Evolutionary conservation across 1,284 basidiomycete genomes (phyloP), one percentile per base, ranked within the genome.

Genomic region (Cryptococcus maquisensis): DNA sequence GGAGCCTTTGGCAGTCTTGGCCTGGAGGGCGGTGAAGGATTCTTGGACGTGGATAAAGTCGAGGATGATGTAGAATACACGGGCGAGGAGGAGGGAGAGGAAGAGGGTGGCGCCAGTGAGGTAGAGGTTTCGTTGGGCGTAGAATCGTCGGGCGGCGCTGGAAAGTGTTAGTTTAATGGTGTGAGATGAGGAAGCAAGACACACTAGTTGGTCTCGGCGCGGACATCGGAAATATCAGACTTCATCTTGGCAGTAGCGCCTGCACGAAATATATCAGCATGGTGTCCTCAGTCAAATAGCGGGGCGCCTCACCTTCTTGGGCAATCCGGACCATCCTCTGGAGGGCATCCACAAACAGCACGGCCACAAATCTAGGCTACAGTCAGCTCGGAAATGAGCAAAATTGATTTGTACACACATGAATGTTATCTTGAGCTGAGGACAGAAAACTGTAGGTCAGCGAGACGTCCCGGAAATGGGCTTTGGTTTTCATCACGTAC

Each of bases 41-140:
- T 94, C 92, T 75, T 95, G 90, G 2, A 86, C 83, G 65, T 90
- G 84, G 66, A 96, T 88, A 58, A 96, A 86, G 73, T 96, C 90
- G 64, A 93, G 84, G 53, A 90, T 83, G 71, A 97, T 89, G 77
- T 87, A 87, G 79, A 95, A 95, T 4, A 88, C 91, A 65, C 93
- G 86, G 8, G 91, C 88, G 63, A 97, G 85, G 65, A 96, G 87
- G 52, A 94, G 84, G 16, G 90, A 93, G 35, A 97, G 85, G 85
- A 96, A 96, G 44, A 98, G 82, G 52, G 88, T 91, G 73, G 91
- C 90, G 1, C 90, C 90, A 12, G 93, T 96, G 20, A 96, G 81
- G 75, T 97, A 97, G 72, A 64, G 81, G 85, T 68, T 76, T 87
- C 91, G 68, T 71, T 81, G 79, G 47, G 78, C 77, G 74, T 96